Evolutionary conservation across 495 filamentous ascomycete genomes (phyloP).

Genomic region (Penicillium bialowiezense): DNA sequence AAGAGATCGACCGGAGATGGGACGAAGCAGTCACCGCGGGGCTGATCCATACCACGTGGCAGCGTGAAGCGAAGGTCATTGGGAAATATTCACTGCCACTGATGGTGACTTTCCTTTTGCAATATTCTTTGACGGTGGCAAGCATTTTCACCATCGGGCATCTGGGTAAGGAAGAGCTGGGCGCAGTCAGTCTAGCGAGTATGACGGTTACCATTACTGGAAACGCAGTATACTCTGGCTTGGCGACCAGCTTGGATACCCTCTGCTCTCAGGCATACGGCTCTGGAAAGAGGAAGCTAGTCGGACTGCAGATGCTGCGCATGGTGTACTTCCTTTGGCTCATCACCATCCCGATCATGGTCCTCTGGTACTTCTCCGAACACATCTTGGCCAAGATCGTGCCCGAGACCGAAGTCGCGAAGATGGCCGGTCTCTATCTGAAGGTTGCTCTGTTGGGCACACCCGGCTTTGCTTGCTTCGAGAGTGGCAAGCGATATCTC

Average conservation of each 20-base stretch:
- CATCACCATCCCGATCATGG: conserved; percentile 62
- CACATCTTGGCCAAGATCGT: conserved; percentile 60
- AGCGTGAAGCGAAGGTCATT: conserved; percentile 72
- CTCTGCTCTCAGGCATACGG: conserved; percentile 77
- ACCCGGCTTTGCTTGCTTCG: conserved; percentile 70
- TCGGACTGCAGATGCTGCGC: conserved; percentile 69
- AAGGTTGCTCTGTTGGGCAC: conserved; percentile 63
- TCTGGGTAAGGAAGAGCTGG: conserved; percentile 61
- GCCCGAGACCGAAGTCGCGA: conserved; percentile 61
- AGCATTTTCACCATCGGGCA: conserved; percentile 68
- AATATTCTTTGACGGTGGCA: conserved; percentile 70
- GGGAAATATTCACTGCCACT: conserved; percentile 60
- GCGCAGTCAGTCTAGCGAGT: conserved; percentile 61
- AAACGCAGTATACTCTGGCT: conserved; percentile 67
- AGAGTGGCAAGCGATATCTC: conserved; percentile 69
- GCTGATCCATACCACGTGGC: conserved; percentile 78
- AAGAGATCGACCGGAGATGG: conserved; percentile 63
- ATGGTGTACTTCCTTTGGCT: conserved; percentile 65
- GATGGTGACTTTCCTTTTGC: conserved; percentile 69
- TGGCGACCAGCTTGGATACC: conserved; percentile 72
- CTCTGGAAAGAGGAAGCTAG: conserved; percentile 63
- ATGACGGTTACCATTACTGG: conserved; percentile 75
- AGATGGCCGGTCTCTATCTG: conserved; percentile 64
- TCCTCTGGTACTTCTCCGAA: conserved; percentile 62
- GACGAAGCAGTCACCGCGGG: conserved; percentile 72